Conservation (phyloP, 1,284 basidiomycete species). For the Ustilago shanxiensis region DNA sequence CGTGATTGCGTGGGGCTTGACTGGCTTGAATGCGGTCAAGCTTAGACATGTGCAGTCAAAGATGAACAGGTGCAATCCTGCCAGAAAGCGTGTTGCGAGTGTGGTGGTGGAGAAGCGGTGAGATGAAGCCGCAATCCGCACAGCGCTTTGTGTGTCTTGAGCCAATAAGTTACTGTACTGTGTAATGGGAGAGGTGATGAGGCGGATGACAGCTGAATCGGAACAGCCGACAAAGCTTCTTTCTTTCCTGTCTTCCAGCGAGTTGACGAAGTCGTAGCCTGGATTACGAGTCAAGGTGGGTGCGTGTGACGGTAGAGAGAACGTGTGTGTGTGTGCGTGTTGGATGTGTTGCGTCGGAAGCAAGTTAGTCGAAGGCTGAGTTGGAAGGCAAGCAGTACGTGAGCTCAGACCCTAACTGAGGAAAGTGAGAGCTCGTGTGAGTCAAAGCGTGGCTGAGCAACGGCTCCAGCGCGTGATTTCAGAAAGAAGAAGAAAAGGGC, state of each 20-base stretch:
- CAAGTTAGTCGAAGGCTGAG: too few relatives aligned
- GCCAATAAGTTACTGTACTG: too few relatives aligned
- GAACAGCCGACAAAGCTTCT: not conserved
- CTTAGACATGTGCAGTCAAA: not conserved
- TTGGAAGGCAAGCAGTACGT: not conserved
- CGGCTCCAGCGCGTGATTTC: slow-evolving; percentile 4
- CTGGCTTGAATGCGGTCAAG: too few relatives aligned
- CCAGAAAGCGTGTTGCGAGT: too few relatives aligned
- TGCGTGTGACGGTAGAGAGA: not conserved
- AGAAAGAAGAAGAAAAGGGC: not conserved
- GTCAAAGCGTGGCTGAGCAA: not conserved
- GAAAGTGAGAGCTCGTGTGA: too few relatives aligned
- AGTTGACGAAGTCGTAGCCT: not conserved
- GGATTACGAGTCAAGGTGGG: too few relatives aligned
- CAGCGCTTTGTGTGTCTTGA: not conserved
- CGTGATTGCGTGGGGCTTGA: not conserved
- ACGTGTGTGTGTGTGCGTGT: not conserved
- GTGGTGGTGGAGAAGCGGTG: too few relatives aligned
- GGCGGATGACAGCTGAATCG: not conserved
- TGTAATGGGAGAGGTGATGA: not conserved
- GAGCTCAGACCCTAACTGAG: slow-evolving; percentile 8
- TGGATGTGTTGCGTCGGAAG: not conserved
- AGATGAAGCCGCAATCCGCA: not conserved
- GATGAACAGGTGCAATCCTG: not conserved
- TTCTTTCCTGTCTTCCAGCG: not conserved